These are phyloP conservation scores for Talaromyces sp. DNA, from an alignment of 2,329 filamentous ascomycete species.

Conservation along the genomic window DNA sequence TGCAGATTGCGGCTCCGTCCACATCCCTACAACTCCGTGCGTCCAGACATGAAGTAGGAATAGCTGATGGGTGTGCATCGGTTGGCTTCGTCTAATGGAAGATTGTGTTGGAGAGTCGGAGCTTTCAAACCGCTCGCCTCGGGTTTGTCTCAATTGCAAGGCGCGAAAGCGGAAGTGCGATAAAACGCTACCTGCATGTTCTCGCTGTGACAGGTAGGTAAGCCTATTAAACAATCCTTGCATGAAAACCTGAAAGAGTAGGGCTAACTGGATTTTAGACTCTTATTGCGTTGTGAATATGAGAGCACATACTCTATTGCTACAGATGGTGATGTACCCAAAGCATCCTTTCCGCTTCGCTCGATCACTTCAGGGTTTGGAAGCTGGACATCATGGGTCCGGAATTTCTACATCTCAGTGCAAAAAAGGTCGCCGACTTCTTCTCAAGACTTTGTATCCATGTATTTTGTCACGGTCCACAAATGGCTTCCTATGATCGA, in stretches of 20 bases:
- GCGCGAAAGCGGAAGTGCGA: constrained; percentile 6
- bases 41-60: too few species aligned
- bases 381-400: background rate
- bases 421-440: too few species aligned
- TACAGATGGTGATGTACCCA: background rate
- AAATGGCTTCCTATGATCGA: constrained; percentile 4
- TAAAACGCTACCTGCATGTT: background rate
- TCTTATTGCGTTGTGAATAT: too few species aligned
- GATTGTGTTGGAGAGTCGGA: background rate
- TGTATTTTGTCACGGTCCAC: background rate
- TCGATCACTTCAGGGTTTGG: background rate
- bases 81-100: background rate
- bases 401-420: background rate
- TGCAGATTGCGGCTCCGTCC: too few species aligned
- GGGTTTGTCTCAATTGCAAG: constrained; percentile 4
- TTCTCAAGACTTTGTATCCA: background rate
- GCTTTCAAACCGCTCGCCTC: background rate
- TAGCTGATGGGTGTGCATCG: too few species aligned
- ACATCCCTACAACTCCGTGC: too few species aligned
- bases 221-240: too few species aligned
- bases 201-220: background rate
- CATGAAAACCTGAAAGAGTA: too few species aligned
- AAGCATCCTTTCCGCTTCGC: background rate
- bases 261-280: too few species aligned
- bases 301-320: background rate